Evolutionary conservation across 805 yeast species (phyloP).

Genomic region (Sugiyamaella valdiviana): DNA sequence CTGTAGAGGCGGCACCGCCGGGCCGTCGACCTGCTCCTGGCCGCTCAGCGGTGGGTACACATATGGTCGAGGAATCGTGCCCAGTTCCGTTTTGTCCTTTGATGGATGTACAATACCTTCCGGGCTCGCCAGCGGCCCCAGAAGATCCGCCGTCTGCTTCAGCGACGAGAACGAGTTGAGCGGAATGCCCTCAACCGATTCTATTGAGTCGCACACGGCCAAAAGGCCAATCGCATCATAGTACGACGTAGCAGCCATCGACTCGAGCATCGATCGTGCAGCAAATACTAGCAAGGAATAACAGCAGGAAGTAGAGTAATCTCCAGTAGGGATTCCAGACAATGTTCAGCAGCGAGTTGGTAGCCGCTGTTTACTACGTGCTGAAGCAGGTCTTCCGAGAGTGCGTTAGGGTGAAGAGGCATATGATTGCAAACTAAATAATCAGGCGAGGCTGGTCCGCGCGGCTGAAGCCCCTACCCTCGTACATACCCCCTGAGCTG

Average conservation of each 20-base stretch:
- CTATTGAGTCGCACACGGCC: conserved; percentile 37
- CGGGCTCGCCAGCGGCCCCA: neutral
- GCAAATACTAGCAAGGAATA: too few relatives aligned
- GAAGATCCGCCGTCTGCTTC: neutral
- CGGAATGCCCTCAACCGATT: conserved; percentile 32
- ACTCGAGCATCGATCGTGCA: neutral
- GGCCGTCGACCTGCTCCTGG: neutral
- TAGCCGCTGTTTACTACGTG: neutral
- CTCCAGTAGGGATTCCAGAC: neutral
- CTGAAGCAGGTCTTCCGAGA: neutral
- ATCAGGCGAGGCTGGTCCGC: too few relatives aligned
- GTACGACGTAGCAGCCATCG: conserved; percentile 19
- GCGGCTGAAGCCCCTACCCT: too few relatives aligned
- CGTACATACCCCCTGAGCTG: too few relatives aligned
- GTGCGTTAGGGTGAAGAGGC: too few relatives aligned
- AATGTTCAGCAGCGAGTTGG: neutral
- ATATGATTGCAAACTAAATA: too few relatives aligned
- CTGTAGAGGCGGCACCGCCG: conserved; percentile 6
- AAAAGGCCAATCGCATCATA: conserved; percentile 37
- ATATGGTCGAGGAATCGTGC: neutral
- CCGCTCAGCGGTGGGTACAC: conserved; percentile 1
- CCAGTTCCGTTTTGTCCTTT: neutral
- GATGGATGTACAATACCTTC: conserved; percentile 2
- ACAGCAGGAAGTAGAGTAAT: too few relatives aligned
- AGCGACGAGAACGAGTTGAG: conserved; percentile 19